These are phyloP conservation scores for Melaleuca quinquenervia DNA, from an alignment of 345 rosid genomes.

Conservation along the genomic window DNA sequence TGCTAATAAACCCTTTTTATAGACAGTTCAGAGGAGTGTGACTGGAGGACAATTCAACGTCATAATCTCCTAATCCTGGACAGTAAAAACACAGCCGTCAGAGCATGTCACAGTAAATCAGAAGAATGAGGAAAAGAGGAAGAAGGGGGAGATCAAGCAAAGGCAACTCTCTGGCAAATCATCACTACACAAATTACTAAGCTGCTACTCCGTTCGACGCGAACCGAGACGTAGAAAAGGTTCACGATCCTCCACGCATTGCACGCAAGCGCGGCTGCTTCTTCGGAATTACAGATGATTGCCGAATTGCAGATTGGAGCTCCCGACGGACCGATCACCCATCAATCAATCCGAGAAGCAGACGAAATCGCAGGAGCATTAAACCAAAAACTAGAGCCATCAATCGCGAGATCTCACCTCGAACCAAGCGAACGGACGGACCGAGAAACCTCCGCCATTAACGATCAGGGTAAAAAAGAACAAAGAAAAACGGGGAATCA, in stretches of 20 bases:
- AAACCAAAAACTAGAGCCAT: background rate
- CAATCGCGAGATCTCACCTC: background rate
- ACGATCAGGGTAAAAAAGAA: background rate
- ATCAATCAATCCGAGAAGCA: background rate
- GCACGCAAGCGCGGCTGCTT: background rate
- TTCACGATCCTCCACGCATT: background rate
- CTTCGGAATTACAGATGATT: background rate
- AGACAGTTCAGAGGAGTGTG: background rate
- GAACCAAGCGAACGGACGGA: background rate
- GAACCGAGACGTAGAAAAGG: background rate
- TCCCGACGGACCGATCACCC: background rate
- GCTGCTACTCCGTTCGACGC: background rate
- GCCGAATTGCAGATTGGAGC: background rate
- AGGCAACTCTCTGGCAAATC: background rate
- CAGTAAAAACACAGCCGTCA: background rate
- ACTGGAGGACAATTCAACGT: background rate
- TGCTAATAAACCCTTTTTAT: background rate
- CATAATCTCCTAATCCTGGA: background rate
- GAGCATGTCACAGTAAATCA: background rate
- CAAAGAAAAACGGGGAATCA: background rate
- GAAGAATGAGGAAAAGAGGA: background rate
- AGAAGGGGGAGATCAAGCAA: background rate
- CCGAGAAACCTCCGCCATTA: background rate
- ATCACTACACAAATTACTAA: background rate
- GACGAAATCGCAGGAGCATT: background rate